phyloP scores from a whole-genome alignment of 345 rosid species.

The Aquilaria yunnanensis region DNA sequence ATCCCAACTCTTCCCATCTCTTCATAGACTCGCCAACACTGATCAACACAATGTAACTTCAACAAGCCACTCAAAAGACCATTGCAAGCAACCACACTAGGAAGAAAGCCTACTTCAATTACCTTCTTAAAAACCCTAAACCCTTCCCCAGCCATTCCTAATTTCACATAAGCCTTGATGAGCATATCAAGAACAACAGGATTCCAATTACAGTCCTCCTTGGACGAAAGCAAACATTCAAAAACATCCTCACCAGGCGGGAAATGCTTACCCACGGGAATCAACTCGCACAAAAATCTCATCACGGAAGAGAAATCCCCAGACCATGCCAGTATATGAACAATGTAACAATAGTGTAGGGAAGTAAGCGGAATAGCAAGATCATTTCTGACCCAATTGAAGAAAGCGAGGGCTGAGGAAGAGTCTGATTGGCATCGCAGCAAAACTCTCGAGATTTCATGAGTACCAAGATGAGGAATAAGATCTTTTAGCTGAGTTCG shows the following conservation, averaged over 20 bases:
- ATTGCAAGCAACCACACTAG: conserved; percentile 73
- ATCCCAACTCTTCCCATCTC: conserved; percentile 61
- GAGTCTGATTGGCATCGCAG: conserved; percentile 64
- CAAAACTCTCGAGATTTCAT: conserved; percentile 58
- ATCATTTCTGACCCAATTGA: conserved; percentile 54
- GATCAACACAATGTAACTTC: conserved; percentile 38
- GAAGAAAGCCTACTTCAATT: conserved; percentile 42
- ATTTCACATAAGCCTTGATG: conserved; percentile 48
- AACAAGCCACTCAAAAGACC: conserved; percentile 64
- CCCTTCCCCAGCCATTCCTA: conserved; percentile 42
- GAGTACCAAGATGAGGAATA: conserved; percentile 42
- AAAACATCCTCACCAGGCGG: conserved; percentile 29
- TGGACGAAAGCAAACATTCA: conserved; percentile 32
- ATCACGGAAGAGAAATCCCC: conserved; percentile 42
- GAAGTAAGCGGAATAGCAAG: conserved; percentile 33
- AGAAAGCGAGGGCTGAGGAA: conserved; percentile 46
- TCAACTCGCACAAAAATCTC: conserved; percentile 42
- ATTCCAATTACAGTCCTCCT: conserved; percentile 61
- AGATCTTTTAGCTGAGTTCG: conserved; percentile 22
- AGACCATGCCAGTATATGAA: conserved; percentile 58
- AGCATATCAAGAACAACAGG: conserved; percentile 66
- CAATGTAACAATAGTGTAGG: conserved; percentile 44
- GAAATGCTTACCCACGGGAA: conserved; percentile 20
- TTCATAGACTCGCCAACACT: conserved; percentile 71
- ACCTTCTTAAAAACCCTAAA: conserved; percentile 35